Percentiles rank a stretch among this genome's conserved stretches.
These are phyloP conservation scores for Ramichloridium luteum DNA, from an alignment of 2,329 filamentous ascomycete species.

Conservation along the genomic window DNA sequence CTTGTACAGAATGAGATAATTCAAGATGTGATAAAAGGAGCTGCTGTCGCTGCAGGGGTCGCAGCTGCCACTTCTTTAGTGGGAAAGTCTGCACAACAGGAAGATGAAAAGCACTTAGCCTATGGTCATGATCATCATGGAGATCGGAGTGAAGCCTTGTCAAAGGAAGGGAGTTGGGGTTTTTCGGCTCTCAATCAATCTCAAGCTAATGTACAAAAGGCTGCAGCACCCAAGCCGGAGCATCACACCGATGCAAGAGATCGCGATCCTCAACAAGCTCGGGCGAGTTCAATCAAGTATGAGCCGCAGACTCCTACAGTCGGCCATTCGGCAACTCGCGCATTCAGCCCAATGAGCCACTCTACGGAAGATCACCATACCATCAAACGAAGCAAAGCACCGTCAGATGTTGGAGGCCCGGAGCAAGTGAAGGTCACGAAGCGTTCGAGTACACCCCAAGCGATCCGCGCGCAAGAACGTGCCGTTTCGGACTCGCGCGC, in stretches of 20 bases:
- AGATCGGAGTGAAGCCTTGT: no score
- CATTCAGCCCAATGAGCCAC: no score
- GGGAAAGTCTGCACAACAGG: no score
- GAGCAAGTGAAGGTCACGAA: conserved; percentile 32
- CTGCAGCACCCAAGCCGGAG: no score
- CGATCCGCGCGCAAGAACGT: conserved; percentile 25
- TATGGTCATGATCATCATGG: no score
- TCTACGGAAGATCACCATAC: conserved; percentile 33
- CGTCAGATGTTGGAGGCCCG: conserved; percentile 31
- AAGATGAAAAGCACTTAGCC: no score
- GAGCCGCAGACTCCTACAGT: background rate
- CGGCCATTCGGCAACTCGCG: no score
- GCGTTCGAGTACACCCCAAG: conserved; percentile 31
- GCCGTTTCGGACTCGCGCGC: conserved; percentile 6
- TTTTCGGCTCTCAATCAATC: no score
- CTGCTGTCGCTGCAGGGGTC: conserved; percentile 3
- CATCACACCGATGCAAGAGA: no score
- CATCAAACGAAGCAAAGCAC: conserved; percentile 30
- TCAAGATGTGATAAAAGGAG: conserved; percentile 4
- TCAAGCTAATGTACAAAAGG: no score
- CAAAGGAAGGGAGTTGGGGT: no score
- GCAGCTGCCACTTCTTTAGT: conserved; percentile 2
- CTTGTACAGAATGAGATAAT: no score
- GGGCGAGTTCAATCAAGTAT: background rate
- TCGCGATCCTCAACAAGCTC: background rate